Percentiles rank a stretch among this genome's conserved stretches.
Conservation (phyloP, 2,329 filamentous ascomycete species). For the Epichloe uncinata region DNA sequence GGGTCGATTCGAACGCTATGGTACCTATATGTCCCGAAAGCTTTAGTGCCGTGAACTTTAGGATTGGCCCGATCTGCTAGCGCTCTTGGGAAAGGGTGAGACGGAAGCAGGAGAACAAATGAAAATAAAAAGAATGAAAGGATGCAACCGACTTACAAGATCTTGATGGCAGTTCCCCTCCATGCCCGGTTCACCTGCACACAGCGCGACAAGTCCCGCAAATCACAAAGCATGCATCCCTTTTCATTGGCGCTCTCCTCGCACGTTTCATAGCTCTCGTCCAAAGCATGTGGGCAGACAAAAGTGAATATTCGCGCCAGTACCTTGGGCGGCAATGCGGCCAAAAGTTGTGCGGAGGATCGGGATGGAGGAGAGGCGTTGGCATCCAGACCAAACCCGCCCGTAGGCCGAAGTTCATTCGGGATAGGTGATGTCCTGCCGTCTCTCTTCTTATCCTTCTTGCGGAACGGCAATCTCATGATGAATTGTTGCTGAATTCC, state of each 20-base stretch:
- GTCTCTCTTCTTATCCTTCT: conserved; percentile 24
- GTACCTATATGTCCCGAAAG: conserved; percentile 41
- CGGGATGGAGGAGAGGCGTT: conserved; percentile 24
- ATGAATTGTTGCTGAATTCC: background rate
- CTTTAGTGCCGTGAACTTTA: background rate
- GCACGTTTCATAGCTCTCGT: conserved; percentile 67
- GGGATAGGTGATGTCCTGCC: conserved; percentile 13
- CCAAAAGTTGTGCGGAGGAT: conserved; percentile 30
- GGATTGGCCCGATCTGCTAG: too few species aligned
- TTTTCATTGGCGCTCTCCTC: conserved; percentile 68
- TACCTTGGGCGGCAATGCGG: conserved; percentile 51
- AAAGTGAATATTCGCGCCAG: conserved; percentile 65
- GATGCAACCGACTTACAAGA: conserved; percentile 42
- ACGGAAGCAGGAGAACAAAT: background rate
- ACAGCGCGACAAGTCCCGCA: conserved; percentile 76
- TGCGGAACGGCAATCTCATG: conserved; percentile 25
- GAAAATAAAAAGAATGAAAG: background rate
- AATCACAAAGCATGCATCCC: conserved; percentile 85
- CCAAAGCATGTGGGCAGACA: conserved; percentile 70
- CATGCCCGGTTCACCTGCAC: conserved; percentile 62
- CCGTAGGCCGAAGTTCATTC: conserved; percentile 16
- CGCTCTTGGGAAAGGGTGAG: background rate
- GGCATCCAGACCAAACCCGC: conserved; percentile 10
- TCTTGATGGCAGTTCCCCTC: conserved; percentile 37
- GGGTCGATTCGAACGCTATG: conserved; percentile 84